Base-by-base conservation (phyloP, 257 asterid species). In the Misopates orontium region DNA sequence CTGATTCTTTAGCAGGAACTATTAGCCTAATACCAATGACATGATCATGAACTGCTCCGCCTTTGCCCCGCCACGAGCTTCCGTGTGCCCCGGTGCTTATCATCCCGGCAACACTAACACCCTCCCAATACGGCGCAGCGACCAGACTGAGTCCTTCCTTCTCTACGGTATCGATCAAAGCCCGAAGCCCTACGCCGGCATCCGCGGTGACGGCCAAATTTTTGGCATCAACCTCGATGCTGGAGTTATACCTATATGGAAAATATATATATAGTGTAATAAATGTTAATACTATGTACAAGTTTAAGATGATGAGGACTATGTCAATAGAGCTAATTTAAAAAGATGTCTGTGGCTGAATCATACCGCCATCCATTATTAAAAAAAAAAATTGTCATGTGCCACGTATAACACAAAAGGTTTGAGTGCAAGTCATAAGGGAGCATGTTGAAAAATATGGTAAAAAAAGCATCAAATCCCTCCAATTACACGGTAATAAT, bases 61-160 rank as follows among this genome's bases (percentile, higher is more conserved):
- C 98, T 10, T 54, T 73, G 8, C 95, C 98, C 90, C 92, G 48
- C 98, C 96, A 91, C 60, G 98, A 89, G 81, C 96, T 91, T 15
- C 98, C 98, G 81, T 91, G 96, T 0, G 98, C 86, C 28, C 90
- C 96, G 15, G 95, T 88, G 76, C 91, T 84, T 18, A 86, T 80
- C 47, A 76, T 19, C 23, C 97, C 98, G 10, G 79, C 95, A 9
- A 88, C 88, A 51, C 90, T 88, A 0, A 85, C 95, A 8, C 98
- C 96, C 68, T 89, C 96, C 96, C 96, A 91, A 44, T 89, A 91
- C 8, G 97, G 86, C 31, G 96, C 72, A 0, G 93, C 93, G 85
- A 66, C 95, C 73, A 88, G 66, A 67, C 96, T 85, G 77, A 89
- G 53, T 74, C 88, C 95, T 62, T 54, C 79, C 55, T 28, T 72